These are phyloP conservation scores for Eucalyptus coolabah DNA, from an alignment of 345 rosid species.

Conservation along the genomic window DNA sequence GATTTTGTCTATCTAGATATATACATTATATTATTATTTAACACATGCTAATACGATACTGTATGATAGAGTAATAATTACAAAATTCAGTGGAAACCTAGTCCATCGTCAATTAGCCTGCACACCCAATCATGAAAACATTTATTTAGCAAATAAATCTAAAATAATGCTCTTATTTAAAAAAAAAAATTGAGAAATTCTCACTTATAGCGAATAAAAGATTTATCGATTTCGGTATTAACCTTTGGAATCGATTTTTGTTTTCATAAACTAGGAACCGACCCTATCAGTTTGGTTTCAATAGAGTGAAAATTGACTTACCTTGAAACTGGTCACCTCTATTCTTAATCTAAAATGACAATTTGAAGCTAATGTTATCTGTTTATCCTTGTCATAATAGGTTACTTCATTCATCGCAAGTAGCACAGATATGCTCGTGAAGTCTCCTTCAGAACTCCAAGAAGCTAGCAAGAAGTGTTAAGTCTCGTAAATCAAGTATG, in stretches of 20 bases:
- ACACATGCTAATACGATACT: not conserved
- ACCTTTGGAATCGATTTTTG: too few relatives aligned
- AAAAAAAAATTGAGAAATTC: too few relatives aligned
- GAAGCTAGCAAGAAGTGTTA: not conserved
- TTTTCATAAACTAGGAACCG: too few relatives aligned
- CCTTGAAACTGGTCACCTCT: accelerated
- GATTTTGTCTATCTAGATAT: too few relatives aligned
- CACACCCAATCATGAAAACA: not conserved
- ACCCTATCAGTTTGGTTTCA: too few relatives aligned
- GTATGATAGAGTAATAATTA: too few relatives aligned
- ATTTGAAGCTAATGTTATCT: not conserved
- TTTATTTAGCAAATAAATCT: too few relatives aligned
- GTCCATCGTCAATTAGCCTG: not conserved
- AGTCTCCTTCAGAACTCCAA: not conserved
- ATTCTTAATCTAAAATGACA: not conserved
- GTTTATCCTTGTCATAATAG: not conserved
- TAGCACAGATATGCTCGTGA: not conserved
- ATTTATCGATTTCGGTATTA: too few relatives aligned
- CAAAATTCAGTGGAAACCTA: not conserved
- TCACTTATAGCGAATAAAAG: not conserved
- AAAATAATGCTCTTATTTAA: too few relatives aligned
- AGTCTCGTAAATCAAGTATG: not conserved
- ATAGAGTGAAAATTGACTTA: too few relatives aligned
- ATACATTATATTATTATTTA: too few relatives aligned
- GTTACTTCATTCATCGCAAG: not conserved